Evolutionary conservation across 352 stramenopile species (phyloP), one percentile per base, ranked within the genome.

Genomic region (Phytophthora sojae): DNA sequence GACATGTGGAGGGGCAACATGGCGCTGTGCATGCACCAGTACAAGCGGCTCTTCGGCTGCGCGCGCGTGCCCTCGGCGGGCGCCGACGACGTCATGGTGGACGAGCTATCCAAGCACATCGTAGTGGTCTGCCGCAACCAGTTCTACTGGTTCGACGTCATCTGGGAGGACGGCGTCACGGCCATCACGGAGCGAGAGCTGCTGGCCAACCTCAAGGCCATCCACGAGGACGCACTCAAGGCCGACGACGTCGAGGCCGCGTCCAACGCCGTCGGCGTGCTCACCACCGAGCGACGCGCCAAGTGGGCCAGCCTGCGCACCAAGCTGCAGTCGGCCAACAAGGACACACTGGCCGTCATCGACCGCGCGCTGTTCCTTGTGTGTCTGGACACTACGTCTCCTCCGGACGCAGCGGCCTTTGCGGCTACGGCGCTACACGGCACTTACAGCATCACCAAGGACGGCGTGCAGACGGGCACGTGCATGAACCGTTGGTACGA

Each of bases 401-500:
- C 96, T 12, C 85, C 86, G 2, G 87, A 93, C 39, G 82, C 82
- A 0, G 85, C 85, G 11, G 85, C 85, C 2, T 94, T 96, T 69
- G 88, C 87, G 0, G 82, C 88, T 14, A 95, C 86, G n/a, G 95
- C 96, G 59, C 73, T 98, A 2, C 95, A 98, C 69, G 96, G 95
- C 68, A 98, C 91, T 12, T 98, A 98, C 72, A 83, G 82, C 62
- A 89, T 98, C 60, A 77, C 76, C 11, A 82, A 90, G 47, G 73
- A 81, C 45, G 84, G 85, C 57, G 71, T 91, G 60, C 83, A 95
- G 81, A 88, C 85, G 29, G 97, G 96, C 47, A 98, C 94, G 64
- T 99, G 93, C 79, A 98, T 97, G 82, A 99, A 99, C 74, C 93
- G 97, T 32, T 99, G 96, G 96, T 99, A 99, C 80, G 96, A 99